Evolutionary conservation across 371 early-diverging fungal species (phyloP).

Genomic region (Enterocytospora artemiae): DNA sequence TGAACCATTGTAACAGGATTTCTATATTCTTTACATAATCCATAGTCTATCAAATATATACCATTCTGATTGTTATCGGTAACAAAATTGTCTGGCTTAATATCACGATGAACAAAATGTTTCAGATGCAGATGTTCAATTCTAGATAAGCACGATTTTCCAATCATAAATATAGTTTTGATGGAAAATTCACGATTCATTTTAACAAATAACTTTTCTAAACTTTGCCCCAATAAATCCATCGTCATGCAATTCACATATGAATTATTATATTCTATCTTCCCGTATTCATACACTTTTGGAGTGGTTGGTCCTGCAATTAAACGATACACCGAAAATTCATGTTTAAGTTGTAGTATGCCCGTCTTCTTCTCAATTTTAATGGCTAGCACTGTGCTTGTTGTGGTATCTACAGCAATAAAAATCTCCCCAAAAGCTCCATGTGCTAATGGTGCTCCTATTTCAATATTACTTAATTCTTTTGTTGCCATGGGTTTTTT

Average conservation of each 20-base stretch:
- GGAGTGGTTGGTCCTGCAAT: slow-evolving; percentile 56
- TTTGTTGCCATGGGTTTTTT: slow-evolving; percentile 10
- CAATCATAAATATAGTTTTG: slow-evolving; percentile 91
- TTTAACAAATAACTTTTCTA: slow-evolving; percentile 94
- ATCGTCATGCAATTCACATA: slow-evolving; percentile 66
- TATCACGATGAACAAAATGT: slow-evolving; percentile 90
- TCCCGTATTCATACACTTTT: slow-evolving; percentile 58
- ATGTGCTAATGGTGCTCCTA: slow-evolving; percentile 87
- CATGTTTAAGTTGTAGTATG: slow-evolving; percentile 59
- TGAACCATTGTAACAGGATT: slow-evolving; percentile 87
- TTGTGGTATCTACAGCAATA: slow-evolving; percentile 62
- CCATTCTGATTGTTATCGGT: slow-evolving; percentile 85
- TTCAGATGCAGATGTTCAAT: slow-evolving; percentile 91
- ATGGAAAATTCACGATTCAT: slow-evolving; percentile 85
- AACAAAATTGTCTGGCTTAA: slow-evolving; percentile 98
- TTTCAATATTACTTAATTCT: slow-evolving; percentile 65
- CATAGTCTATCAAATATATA: slow-evolving; percentile 95
- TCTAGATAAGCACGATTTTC: slow-evolving; percentile 89
- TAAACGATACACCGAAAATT: slow-evolving; percentile 59
- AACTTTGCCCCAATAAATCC: slow-evolving; percentile 89
- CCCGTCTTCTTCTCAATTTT: slow-evolving; percentile 61
- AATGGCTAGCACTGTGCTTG: slow-evolving; percentile 60
- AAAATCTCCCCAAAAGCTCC: slow-evolving; percentile 98
- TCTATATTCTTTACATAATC: slow-evolving; percentile 90
- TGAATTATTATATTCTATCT: slow-evolving; percentile 46